Conservation (phyloP, 768 basidiomycete genomes). For the Cyathus striatus region DNA sequence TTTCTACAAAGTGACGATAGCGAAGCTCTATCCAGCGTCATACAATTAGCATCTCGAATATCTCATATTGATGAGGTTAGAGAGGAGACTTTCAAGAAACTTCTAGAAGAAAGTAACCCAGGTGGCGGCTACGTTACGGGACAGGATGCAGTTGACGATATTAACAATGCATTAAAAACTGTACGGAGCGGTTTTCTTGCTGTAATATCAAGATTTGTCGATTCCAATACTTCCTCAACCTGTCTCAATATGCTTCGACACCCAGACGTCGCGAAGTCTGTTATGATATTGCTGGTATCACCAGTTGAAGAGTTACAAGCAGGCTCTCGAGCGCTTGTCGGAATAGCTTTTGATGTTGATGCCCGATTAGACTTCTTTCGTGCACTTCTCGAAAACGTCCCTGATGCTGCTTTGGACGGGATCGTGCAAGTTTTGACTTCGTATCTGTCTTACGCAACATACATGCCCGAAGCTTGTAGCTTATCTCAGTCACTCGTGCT, state of each 20-base stretch:
- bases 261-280: constrained; percentile 51
- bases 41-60: constrained; percentile 51
- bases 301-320: constrained; percentile 71
- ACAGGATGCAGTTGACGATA: constrained; percentile 36
- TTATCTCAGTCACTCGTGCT: constrained; percentile 88
- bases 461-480: constrained; percentile 80
- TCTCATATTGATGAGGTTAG: constrained; percentile 66
- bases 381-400: constrained; percentile 62
- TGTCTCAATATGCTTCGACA: constrained; percentile 50
- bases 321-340: constrained; percentile 75
- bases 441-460: constrained; percentile 58
- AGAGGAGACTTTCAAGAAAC: constrained; percentile 39
- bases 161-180: constrained; percentile 56
- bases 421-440: constrained; percentile 60
- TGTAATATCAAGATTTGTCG: constrained; percentile 58
- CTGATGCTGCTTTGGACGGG: constrained; percentile 65
- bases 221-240: constrained; percentile 49
- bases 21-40: constrained; percentile 51
- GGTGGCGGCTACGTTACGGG: constrained; percentile 13
- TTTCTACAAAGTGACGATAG: constrained; percentile 52
- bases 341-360: constrained; percentile 86
- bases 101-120: constrained; percentile 20
- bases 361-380: constrained; percentile 85
- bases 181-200: constrained; percentile 62
- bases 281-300: constrained; percentile 73